phyloP scores from a whole-genome alignment of 1,284 basidiomycete species.

The Cryptococcus sp. region DNA sequence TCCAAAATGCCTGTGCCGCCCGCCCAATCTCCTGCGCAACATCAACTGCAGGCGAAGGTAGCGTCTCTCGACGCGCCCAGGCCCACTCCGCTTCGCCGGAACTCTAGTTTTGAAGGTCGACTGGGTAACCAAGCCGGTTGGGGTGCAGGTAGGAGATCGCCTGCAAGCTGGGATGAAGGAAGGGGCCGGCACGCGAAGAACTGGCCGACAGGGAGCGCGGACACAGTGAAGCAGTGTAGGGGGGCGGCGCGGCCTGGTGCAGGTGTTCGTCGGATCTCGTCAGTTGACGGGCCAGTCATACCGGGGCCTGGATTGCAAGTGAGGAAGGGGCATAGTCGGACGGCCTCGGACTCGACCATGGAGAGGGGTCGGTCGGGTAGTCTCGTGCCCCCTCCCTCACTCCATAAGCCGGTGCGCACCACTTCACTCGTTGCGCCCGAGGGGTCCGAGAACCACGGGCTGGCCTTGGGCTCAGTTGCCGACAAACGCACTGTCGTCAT shows the following conservation, averaged over 20 bases:
- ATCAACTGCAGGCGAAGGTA: no score
- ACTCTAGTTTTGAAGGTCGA: constrained; percentile 3
- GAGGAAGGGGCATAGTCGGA: constrained; percentile 8
- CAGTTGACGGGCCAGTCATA: background rate
- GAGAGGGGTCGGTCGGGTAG: background rate
- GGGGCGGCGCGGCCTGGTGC: background rate
- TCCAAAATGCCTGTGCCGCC: background rate
- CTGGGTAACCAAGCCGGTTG: constrained; percentile 9
- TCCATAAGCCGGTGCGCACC: constrained; percentile 3
- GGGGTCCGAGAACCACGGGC: background rate
- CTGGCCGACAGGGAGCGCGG: background rate
- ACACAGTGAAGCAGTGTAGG: background rate
- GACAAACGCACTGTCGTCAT: constrained; percentile 2
- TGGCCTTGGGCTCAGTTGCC: background rate
- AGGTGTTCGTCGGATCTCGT: constrained; percentile 7
- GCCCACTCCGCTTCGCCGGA: background rate
- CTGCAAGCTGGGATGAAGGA: background rate
- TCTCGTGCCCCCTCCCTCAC: background rate
- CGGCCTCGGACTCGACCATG: constrained; percentile 18
- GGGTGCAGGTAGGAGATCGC: constrained; percentile 6
- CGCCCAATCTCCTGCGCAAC: no score
- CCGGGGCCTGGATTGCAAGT: background rate
- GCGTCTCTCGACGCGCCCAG: no score
- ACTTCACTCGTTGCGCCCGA: constrained; percentile 1
- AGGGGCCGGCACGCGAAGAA: background rate